These are phyloP conservation scores for Cucumis sativus DNA, from an alignment of 306 rosid species.

Conservation along the genomic window Cucumber_9930_V3 NC_026657.2:21962501-21963000, in stretches of 20 bases:
- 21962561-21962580: constrained; percentile 51
- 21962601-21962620: constrained; percentile 38
- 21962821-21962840: constrained; percentile 55
- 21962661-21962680: constrained; percentile 85
- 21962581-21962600: constrained; percentile 66
- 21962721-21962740: constrained; percentile 62
- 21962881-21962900: constrained; percentile 68
- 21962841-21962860: constrained; percentile 89
- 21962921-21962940: constrained; percentile 68
- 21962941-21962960: constrained; percentile 89
- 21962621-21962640: constrained; percentile 23
- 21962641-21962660: constrained; percentile 69
- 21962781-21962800: constrained; percentile 97
- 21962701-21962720: constrained; percentile 46
- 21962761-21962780: constrained; percentile 86
- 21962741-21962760: constrained; percentile 96
- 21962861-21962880: constrained; percentile 56
- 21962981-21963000: background rate
- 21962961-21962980: constrained; percentile 19
- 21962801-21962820: constrained; percentile 59
- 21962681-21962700: constrained; percentile 61
- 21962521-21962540: constrained; percentile 29
- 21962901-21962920: constrained; percentile 82
- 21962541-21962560: constrained; percentile 24
- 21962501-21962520: constrained; percentile 13